These are phyloP conservation scores for Fusarium buharicum DNA, from an alignment of 2,329 filamentous ascomycete genomes.

Conservation along the genomic window DNA sequence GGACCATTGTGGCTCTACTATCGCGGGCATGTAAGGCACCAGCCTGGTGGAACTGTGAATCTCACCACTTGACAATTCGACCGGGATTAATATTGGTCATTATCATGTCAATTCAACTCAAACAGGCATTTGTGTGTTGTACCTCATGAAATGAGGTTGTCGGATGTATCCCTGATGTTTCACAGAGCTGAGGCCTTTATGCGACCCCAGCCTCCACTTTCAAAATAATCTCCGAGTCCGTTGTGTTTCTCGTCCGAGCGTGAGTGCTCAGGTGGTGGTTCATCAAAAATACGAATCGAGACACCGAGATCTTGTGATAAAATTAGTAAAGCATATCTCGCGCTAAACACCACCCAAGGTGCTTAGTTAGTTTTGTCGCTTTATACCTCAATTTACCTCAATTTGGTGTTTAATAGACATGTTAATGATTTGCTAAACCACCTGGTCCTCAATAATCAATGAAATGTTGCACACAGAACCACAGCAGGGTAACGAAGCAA, in stretches of 20 bases:
- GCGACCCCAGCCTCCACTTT: slow-evolving; percentile 28
- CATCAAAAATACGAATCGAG: too few species aligned
- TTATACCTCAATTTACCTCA: too few species aligned
- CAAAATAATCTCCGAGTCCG: slow-evolving; percentile 34
- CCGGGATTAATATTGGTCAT: slow-evolving; percentile 28
- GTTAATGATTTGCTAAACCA: too few species aligned
- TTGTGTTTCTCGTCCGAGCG: slow-evolving; percentile 4
- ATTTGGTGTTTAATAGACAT: too few species aligned
- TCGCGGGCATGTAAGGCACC: slow-evolving; percentile 39
- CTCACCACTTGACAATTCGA: slow-evolving; percentile 23
- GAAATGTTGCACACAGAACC: slow-evolving; percentile 10
- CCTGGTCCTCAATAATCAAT: not conserved
- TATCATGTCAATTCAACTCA: slow-evolving; percentile 18
- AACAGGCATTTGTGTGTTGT: slow-evolving; percentile 22
- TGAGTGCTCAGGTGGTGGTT: too few species aligned
- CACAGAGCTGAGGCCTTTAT: slow-evolving; percentile 27
- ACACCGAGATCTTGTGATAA: too few species aligned
- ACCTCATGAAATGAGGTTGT: slow-evolving; percentile 17
- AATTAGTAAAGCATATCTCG: too few species aligned
- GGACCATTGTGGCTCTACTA: slow-evolving; percentile 12
- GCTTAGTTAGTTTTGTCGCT: too few species aligned
- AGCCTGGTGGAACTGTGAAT: slow-evolving; percentile 31
- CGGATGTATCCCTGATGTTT: slow-evolving; percentile 22
- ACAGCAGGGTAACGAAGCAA: not conserved
- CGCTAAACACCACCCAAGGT: too few species aligned